Conservation (phyloP, 2,329 filamentous ascomycete genomes). For the Cadophora malorum region DNA sequence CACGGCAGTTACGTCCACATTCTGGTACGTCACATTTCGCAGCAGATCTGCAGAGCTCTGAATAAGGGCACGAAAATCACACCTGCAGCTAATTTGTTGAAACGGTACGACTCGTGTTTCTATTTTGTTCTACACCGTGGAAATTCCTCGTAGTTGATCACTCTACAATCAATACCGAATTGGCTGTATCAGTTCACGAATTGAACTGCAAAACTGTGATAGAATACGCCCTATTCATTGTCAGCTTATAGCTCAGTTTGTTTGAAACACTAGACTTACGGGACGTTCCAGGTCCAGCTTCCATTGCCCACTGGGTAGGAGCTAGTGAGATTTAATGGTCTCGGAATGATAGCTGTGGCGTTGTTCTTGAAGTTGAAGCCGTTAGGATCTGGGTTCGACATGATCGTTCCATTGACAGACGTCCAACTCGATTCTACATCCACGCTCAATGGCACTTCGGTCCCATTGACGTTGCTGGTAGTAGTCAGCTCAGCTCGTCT, state of each 20-base stretch:
- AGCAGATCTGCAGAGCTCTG: too few species aligned
- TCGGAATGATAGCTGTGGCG: constrained; percentile 30
- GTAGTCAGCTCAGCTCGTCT: not conserved
- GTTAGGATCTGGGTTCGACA: constrained; percentile 32
- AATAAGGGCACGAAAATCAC: too few species aligned
- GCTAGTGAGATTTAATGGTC: constrained; percentile 31
- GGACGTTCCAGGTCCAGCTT: constrained; percentile 35
- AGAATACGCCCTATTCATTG: constrained; percentile 27
- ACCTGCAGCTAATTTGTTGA: too few species aligned
- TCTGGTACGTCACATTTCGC: not conserved
- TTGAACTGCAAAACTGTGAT: constrained; percentile 37
- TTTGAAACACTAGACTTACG: constrained; percentile 26
- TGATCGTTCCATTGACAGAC: constrained; percentile 35
- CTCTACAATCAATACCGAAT: not conserved
- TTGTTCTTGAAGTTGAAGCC: constrained; percentile 38
- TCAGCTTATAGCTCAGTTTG: constrained; percentile 1
- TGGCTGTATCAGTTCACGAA: not conserved
- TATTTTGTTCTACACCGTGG: too few species aligned
- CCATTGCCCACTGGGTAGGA: constrained; percentile 22
- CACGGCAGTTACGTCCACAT: not conserved
- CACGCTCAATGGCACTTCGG: constrained; percentile 27
- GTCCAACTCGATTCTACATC: constrained; percentile 30
- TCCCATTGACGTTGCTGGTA: constrained; percentile 32
- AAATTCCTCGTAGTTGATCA: too few species aligned
- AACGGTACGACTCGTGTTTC: too few species aligned